Base-by-base conservation (phyloP, 1,284 basidiomycete genomes). In the Pseudozyma thailandica region DNA sequence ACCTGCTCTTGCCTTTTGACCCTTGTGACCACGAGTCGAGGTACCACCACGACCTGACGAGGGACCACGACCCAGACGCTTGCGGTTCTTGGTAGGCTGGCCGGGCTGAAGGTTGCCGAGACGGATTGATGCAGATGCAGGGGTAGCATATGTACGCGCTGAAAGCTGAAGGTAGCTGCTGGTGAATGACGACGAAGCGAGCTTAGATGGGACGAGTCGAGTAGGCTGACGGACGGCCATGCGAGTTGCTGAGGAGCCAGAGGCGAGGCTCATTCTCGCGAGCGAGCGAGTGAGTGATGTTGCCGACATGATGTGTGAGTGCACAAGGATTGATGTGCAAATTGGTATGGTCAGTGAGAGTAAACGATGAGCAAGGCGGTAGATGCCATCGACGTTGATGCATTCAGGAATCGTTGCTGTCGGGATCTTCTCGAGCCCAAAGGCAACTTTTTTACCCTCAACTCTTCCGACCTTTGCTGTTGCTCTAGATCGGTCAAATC, bases 1-100 rank as follows among this genome's bases (percentile, higher is more conserved):
- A 6, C 95, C 94, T 20, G 92, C 89, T 56, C 95, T 89, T 41
- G 94, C 91, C 64, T 94, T 95, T 84, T 96, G 94, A 78, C 95
- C 95, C 81, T 99, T 99, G 84, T 93, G 89, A 85, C 95, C 95
- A 54, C 93, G 88, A 66, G 93, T 93, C 4, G 94, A 90, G 0
- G 94, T 97, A 58, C 93, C 91, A 77, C 95, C 95, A 73, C 92
- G 88, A 27, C 91, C 91, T 1, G 93, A 94, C 20, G 91, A 91
- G 84, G 92, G 90, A 83, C 95, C 95, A 81, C 95, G 88, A 83
- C 95, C 95, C 38, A 95, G 88, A 81, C 95, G 91, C 88, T 93
- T 93, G 89, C 91, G 89, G 20, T 41, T 66, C 51, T 72, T 72
- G 25, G 62, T 72, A 9, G 69, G 62, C 48, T 72, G 69, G 39